Evolutionary conservation across 352 stramenopile genomes (phyloP), one percentile per base, ranked within the genome.

Genomic region (Pythium sp.): DNA sequence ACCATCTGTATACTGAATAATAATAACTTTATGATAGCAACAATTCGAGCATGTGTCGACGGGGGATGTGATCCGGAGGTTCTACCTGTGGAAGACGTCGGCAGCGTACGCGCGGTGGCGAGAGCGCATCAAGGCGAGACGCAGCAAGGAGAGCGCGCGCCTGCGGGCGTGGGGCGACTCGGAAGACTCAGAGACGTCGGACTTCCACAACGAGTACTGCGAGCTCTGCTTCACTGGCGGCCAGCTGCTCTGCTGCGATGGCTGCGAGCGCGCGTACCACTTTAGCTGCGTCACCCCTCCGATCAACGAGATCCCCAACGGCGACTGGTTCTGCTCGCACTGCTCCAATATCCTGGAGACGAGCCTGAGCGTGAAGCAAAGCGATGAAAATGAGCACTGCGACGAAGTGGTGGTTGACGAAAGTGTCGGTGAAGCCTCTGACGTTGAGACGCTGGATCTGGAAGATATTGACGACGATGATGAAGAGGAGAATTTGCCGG

Each of bases 1-100:
- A 59, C 58, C 22, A 54, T 7, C 14, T 26, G 28, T 7, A 26
- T 7, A 46, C 38, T 46, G 36, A 4, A 15, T 43, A 6, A 43
- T 43, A 15, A 43, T 38, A 24, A 8, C 6, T 38, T 5, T 41
- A 12, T 63, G 18, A 12, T 58, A 90, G 84, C 78, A 83, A 80
- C 62, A 80, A 28, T 69, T 89, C 22, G 53, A 69, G 20, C 70
- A 77, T n/a, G 59, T 77, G 28, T 58, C 57, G 32, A 90, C 76
- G 1, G 64, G 69, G 1, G 82, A 91, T 34, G 70, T 91, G 15
- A 74, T 93, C 11, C 76, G 74, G 32, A 80, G 80, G 20, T 93
- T 90, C 56, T 93, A 91, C 62, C 55, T 78, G 43, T 93, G 82
- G 82, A 93, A 93, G 58, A 75, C 75, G n/a, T 80, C 80, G 32